These are phyloP conservation scores for Xylariomycetidae sp. DNA, from an alignment of 2,329 filamentous ascomycete genomes.

Conservation along the genomic window DNA sequence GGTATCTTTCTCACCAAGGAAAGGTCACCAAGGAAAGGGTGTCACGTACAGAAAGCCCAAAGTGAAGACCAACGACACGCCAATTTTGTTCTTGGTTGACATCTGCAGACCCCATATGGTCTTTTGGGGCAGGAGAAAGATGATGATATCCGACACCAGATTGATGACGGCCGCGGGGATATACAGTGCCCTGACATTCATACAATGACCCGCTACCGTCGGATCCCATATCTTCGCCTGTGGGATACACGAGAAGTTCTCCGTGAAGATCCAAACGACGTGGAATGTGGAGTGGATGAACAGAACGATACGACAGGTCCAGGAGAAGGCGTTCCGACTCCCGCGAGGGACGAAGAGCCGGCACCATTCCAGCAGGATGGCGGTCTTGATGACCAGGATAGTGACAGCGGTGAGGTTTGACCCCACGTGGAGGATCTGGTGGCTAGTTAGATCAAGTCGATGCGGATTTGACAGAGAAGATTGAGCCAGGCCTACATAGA, in stretches of 20 bases:
- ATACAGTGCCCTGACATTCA: slow-evolving; percentile 35
- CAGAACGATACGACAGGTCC: slow-evolving; percentile 9
- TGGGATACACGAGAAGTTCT: slow-evolving; percentile 24
- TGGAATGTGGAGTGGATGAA: slow-evolving; percentile 16
- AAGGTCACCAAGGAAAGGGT: background rate
- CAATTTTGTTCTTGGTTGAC: slow-evolving; percentile 35
- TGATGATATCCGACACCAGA: slow-evolving; percentile 36
- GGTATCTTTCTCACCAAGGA: background rate
- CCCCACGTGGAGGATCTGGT: too few species aligned
- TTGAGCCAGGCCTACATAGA: too few species aligned
- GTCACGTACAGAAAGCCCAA: slow-evolving; percentile 33
- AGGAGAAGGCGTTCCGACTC: background rate
- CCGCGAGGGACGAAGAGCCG: background rate
- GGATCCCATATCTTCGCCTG: slow-evolving; percentile 21
- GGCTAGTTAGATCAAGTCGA: too few species aligned
- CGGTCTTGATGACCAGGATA: background rate
- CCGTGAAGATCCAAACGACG: slow-evolving; percentile 14
- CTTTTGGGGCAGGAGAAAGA: slow-evolving; percentile 35
- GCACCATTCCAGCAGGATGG: background rate
- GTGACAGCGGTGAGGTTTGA: background rate
- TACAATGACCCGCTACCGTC: slow-evolving; percentile 24
- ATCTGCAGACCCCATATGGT: slow-evolving; percentile 35
- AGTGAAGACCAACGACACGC: slow-evolving; percentile 33
- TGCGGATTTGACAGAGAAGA: too few species aligned
- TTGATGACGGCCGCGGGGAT: slow-evolving; percentile 38